These are phyloP conservation scores for Cicer yamashitae DNA, from an alignment of 306 rosid species.

Conservation along the genomic window DNA sequence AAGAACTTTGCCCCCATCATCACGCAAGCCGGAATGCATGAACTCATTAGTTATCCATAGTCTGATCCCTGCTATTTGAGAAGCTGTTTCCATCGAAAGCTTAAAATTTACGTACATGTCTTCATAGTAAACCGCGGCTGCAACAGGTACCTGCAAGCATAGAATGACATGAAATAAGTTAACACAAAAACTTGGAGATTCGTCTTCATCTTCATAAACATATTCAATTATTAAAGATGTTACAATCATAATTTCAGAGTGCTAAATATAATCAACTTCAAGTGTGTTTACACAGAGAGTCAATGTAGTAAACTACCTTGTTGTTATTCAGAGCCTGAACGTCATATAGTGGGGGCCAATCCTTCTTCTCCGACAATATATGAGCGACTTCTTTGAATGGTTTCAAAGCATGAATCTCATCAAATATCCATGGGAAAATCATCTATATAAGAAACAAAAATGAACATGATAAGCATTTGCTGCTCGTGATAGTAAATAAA, in stretches of 20 bases:
- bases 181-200: constrained; percentile 1
- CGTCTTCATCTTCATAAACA: not conserved
- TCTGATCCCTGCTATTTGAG: constrained; percentile 83
- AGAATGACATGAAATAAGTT: constrained; percentile 35
- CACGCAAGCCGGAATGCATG: constrained; percentile 97
- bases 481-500: constrained; percentile 32
- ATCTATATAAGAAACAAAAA: constrained; percentile 59
- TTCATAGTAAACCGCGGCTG: constrained; percentile 89
- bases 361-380: constrained; percentile 77
- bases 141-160: constrained; percentile 83
- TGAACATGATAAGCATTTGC: constrained; percentile 16
- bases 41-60: constrained; percentile 86
- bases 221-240: not conserved
- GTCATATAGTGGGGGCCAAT: constrained; percentile 83
- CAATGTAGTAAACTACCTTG: constrained; percentile 59
- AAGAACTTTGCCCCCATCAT: constrained; percentile 73
- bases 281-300: not conserved
- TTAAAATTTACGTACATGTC: constrained; percentile 84
- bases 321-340: constrained; percentile 67
- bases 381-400: constrained; percentile 77
- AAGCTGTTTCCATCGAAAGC: constrained; percentile 78
- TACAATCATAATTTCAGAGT: not conserved
- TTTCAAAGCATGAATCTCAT: constrained; percentile 84
- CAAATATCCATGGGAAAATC: constrained; percentile 98
- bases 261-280: not conserved